Conservation (phyloP, 108 stramenopile species). For the Cyclostephanos tholiformis region DNA sequence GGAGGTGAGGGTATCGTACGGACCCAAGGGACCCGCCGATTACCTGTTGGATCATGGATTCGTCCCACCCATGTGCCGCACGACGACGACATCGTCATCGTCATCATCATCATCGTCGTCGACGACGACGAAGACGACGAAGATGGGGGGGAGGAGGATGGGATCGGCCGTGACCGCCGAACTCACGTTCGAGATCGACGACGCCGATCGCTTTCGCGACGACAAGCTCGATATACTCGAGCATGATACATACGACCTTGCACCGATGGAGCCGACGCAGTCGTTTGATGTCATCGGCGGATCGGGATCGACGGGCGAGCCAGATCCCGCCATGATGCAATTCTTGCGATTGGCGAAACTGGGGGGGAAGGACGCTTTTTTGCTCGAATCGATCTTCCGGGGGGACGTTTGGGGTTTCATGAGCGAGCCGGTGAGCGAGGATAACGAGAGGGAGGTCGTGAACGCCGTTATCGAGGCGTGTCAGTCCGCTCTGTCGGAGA, state of each 20-base stretch:
- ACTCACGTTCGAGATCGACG: conserved; percentile 74
- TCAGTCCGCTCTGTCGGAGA: conserved; percentile 62
- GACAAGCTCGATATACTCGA: conserved; percentile 89
- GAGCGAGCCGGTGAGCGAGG: conserved; percentile 84
- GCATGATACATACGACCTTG: conserved; percentile 83
- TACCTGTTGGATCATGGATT: conserved; percentile 93
- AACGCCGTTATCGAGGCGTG: conserved; percentile 63
- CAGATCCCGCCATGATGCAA: conserved; percentile 89
- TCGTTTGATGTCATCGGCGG: conserved; percentile 76
- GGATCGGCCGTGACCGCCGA: conserved; percentile 62
- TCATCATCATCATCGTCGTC: no score
- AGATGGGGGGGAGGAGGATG: background rate
- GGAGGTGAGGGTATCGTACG: conserved; percentile 79
- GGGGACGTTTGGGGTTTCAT: conserved; percentile 95
- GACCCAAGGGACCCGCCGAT: conserved; percentile 90
- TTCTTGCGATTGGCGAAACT: conserved; percentile 80
- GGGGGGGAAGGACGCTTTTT: conserved; percentile 88
- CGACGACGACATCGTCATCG: no score
- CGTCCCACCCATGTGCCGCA: conserved; percentile 56
- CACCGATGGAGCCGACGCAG: conserved; percentile 83
- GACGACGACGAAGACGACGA: no score
- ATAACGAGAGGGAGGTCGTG: conserved; percentile 79
- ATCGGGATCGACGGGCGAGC: conserved; percentile 67
- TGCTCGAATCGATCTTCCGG: conserved; percentile 92
- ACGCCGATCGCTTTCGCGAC: conserved; percentile 82